These are phyloP conservation scores for Zymoseptoria crescenta DNA, from an alignment of 2,329 filamentous ascomycete species.

Conservation along the genomic window DNA sequence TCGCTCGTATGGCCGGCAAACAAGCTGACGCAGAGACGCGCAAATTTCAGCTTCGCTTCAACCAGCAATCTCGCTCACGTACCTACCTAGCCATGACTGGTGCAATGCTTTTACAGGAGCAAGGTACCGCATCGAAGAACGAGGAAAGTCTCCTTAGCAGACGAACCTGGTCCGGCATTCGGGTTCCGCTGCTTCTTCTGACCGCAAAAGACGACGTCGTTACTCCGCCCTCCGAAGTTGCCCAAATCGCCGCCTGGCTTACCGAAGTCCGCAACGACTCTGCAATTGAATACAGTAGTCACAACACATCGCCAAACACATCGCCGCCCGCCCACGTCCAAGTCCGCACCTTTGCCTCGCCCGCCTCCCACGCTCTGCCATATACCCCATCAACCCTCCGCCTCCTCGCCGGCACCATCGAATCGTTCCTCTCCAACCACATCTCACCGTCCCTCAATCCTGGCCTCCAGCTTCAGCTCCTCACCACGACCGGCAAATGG, in stretches of 20 bases:
- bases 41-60: constrained; percentile 64
- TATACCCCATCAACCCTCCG: constrained; percentile 71
- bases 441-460: constrained; percentile 55
- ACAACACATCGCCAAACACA: not conserved
- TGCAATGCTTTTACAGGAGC: constrained; percentile 47
- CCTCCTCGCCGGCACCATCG: constrained; percentile 70
- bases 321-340: constrained; percentile 42
- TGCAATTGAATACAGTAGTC: no score
- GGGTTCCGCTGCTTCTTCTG: constrained; percentile 69
- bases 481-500: constrained; percentile 87
- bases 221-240: constrained; percentile 62
- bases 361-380: constrained; percentile 74
- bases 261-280: constrained; percentile 4
- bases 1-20: constrained; percentile 65
- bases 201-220: constrained; percentile 70
- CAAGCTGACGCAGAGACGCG: constrained; percentile 59
- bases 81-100: constrained; percentile 74
- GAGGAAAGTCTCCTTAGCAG: constrained; percentile 56
- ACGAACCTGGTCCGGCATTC: constrained; percentile 63
- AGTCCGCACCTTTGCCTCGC: constrained; percentile 62
- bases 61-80: constrained; percentile 71
- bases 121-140: constrained; percentile 2
- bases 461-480: constrained; percentile 85
- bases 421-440: constrained; percentile 68
- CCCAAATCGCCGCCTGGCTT: constrained; percentile 52